Conservation (phyloP, 1,284 basidiomycete genomes). For the Paramarasmius palmivorus region DNA sequence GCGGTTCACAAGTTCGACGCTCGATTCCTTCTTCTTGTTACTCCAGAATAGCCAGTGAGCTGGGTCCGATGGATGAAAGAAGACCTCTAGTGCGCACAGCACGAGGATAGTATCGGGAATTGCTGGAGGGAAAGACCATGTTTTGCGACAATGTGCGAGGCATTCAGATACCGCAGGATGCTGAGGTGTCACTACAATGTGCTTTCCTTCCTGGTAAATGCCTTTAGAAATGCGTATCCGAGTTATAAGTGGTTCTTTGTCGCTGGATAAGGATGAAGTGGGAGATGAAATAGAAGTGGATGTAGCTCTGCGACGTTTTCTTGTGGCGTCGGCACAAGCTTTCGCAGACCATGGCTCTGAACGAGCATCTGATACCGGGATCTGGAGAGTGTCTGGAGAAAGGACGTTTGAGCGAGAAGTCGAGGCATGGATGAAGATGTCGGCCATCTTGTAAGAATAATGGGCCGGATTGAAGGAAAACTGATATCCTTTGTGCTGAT, state of each 20-base stretch:
- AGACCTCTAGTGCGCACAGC: conserved; percentile 46
- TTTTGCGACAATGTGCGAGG: conserved; percentile 32
- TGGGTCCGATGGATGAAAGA: conserved; percentile 37
- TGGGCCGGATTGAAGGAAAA: background rate
- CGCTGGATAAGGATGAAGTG: background rate
- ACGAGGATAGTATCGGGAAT: conserved; percentile 38
- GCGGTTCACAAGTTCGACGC: conserved; percentile 38
- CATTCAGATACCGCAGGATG: conserved; percentile 37
- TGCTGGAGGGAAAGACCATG: conserved; percentile 31
- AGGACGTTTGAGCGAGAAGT: background rate
- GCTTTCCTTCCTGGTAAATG: conserved; percentile 4
- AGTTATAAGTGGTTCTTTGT: background rate
- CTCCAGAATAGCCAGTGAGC: conserved; percentile 51
- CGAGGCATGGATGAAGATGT: background rate
- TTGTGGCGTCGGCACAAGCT: background rate
- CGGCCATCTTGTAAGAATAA: background rate
- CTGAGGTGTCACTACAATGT: conserved; percentile 21
- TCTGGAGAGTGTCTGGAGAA: background rate
- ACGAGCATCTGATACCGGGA: background rate
- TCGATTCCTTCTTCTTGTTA: conserved; percentile 32
- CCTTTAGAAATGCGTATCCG: background rate
- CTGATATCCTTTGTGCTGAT: background rate
- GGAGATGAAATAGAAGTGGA: background rate
- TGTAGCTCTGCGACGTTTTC: conserved; percentile 4
- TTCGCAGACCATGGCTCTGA: conserved; percentile 1